A percentile compares a stretch with the other conserved stretches of the same genome.
These are phyloP conservation scores for Lentinula raphanica DNA, from an alignment of 768 basidiomycete genomes.

Conservation along the genomic window DNA sequence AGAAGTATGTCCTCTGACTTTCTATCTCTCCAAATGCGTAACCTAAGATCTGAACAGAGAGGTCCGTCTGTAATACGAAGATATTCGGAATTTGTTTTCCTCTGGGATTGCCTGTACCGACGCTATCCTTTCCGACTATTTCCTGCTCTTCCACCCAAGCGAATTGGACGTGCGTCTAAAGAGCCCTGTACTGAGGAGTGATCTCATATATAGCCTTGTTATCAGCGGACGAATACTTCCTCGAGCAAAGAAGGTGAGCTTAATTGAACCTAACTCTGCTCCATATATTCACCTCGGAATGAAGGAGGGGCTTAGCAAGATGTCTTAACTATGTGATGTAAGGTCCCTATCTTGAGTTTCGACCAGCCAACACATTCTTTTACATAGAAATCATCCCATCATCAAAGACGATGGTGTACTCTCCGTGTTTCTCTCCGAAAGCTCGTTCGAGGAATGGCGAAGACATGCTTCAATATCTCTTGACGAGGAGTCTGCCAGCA, in stretches of 20 bases:
- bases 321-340: constrained; percentile 78
- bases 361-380: neutral
- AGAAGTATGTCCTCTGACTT: constrained; percentile 48
- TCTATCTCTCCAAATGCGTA: constrained; percentile 8
- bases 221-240: constrained; percentile 80
- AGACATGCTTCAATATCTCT: constrained; percentile 71
- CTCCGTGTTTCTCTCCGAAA: constrained; percentile 74
- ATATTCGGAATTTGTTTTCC: constrained; percentile 89
- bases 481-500: constrained; percentile 84
- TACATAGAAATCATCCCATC: constrained; percentile 79
- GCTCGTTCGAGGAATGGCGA: constrained; percentile 83
- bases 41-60: constrained; percentile 32
- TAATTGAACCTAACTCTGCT: neutral
- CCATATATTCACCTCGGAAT: constrained; percentile 1
- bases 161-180: constrained; percentile 70
- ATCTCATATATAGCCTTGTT: constrained; percentile 11
- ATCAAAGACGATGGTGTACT: constrained; percentile 85
- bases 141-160: constrained; percentile 84
- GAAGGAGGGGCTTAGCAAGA: constrained; percentile 73
- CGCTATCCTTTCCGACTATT: constrained; percentile 94
- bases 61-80: constrained; percentile 71
- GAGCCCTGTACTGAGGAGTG: neutral
- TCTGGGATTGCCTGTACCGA: constrained; percentile 80
- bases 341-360: constrained; percentile 17
- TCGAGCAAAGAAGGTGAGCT: constrained; percentile 80